A percentile compares a stretch with the other conserved stretches of the same genome.
Evolutionary conservation across 2,329 filamentous ascomycete genomes (phyloP).

Genomic region (Trichoderma asperellum): DNA sequence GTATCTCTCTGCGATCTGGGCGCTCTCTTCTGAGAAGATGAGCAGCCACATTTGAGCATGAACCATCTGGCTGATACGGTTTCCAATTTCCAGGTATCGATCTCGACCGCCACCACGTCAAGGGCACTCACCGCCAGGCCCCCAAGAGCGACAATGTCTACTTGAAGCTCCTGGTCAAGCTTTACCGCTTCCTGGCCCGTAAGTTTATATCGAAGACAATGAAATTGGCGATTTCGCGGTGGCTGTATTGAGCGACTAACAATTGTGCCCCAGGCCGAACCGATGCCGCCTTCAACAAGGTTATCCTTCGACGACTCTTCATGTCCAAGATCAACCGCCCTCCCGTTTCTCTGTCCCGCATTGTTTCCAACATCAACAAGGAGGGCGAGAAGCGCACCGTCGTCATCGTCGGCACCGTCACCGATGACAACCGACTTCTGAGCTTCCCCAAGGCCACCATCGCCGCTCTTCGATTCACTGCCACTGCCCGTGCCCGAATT

Average conservation of each 20-base stretch:
- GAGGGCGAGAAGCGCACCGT: conserved; percentile 79
- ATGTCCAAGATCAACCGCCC: conserved; percentile 99
- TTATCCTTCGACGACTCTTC: conserved; percentile 94
- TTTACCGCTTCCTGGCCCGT: conserved; percentile 96
- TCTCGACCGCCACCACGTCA: conserved; percentile 71
- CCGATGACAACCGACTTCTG: conserved; percentile 94
- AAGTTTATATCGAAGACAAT: conserved; percentile 52
- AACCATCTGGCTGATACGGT: conserved; percentile 65
- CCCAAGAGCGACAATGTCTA: conserved; percentile 99
- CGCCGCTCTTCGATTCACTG: conserved; percentile 94
- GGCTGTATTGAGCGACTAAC: not conserved
- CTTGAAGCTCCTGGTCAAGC: conserved; percentile 95
- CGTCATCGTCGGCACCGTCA: conserved; percentile 92
- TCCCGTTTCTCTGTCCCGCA: conserved; percentile 91
- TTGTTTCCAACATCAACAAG: conserved; percentile 71
- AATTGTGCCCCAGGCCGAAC: conserved; percentile 72
- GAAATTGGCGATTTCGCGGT: not conserved
- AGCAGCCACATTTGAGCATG: conserved; percentile 61
- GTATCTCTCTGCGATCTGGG: conserved; percentile 29
- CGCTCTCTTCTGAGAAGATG: conserved; percentile 34
- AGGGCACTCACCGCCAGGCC: conserved; percentile 81
- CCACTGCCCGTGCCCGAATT: conserved; percentile 93
- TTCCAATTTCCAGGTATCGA: conserved; percentile 67
- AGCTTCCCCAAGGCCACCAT: conserved; percentile 90
- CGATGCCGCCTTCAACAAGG: conserved; percentile 98